phyloP scores from a whole-genome alignment of 331 rosid species.

The Saraca asoca region DNA sequence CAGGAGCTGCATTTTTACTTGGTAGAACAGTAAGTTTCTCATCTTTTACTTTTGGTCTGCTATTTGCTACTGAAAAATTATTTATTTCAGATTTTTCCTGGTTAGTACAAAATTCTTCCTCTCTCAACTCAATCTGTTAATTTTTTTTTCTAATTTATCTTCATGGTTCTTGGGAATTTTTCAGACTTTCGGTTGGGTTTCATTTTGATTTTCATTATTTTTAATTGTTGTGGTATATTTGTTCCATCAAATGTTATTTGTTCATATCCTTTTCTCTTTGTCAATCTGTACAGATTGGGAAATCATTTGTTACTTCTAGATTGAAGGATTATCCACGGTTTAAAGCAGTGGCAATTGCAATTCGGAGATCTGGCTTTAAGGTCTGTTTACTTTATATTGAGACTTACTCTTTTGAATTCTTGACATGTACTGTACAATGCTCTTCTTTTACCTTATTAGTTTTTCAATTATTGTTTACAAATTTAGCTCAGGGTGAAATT shows the following conservation, averaged over 20 bases:
- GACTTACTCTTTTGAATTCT: too few relatives aligned
- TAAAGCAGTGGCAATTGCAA: slow-evolving; percentile 85
- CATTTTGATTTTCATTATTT: too few relatives aligned
- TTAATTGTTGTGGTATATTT: not conserved
- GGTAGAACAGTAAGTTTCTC: slow-evolving; percentile 82
- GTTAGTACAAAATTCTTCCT: not conserved
- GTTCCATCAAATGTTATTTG: slow-evolving; percentile 11
- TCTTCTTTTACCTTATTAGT: slow-evolving; percentile 8
- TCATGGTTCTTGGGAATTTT: too few relatives aligned
- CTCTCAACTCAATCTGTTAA: too few relatives aligned
- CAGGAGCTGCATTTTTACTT: slow-evolving; percentile 90
- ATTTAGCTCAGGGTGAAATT: slow-evolving; percentile 2
- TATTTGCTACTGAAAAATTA: slow-evolving; percentile 2
- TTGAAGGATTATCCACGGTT: slow-evolving; percentile 96
- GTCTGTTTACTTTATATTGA: slow-evolving; percentile 45
- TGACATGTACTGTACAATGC: not conserved
- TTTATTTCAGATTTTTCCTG: slow-evolving; percentile 10
- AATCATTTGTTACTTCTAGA: slow-evolving; percentile 80
- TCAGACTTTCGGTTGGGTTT: too few relatives aligned
- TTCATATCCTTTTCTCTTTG: slow-evolving; percentile 2
- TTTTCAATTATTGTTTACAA: not conserved
- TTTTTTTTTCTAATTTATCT: too few relatives aligned
- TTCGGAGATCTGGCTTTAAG: slow-evolving; percentile 87
- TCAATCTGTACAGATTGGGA: slow-evolving; percentile 73
- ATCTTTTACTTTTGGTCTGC: slow-evolving; percentile 17